A percentile compares a stretch with the other conserved stretches of the same genome.
Conservation (phyloP, 345 rosid genomes). For the Bruguiera sexangula region DNA sequence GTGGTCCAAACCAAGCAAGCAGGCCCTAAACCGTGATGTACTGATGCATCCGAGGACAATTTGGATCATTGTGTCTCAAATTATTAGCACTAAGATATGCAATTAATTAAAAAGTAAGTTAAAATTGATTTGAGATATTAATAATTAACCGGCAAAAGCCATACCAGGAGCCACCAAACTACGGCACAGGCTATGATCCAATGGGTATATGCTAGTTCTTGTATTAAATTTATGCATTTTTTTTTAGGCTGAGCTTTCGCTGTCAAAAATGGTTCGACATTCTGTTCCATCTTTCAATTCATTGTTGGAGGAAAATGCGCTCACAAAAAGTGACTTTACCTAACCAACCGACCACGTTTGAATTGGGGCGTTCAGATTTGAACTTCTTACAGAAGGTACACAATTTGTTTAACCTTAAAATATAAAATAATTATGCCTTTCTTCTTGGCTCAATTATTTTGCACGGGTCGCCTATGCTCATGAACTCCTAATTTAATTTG, state of each 20-base stretch:
- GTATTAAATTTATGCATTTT: no score
- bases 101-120: background rate
- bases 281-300: slow-evolving; percentile 15
- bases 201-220: no score
- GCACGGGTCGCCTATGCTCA: slow-evolving; percentile 7
- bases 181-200: no score
- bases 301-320: slow-evolving; percentile 21
- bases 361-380: background rate
- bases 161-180: slow-evolving; percentile 4
- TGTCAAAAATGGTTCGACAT: slow-evolving; percentile 20
- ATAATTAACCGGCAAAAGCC: background rate
- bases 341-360: slow-evolving; percentile 27
- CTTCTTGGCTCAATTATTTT: slow-evolving; percentile 10
- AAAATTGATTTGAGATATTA: background rate
- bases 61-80: slow-evolving; percentile 10
- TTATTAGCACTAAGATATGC: background rate
- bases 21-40: background rate
- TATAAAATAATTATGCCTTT: background rate
- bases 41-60: background rate
- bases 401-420: no score
- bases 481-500: background rate
- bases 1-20: background rate
- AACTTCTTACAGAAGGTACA: no score
- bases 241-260: slow-evolving; percentile 17
- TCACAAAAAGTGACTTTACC: slow-evolving; percentile 27